Base-by-base conservation (phyloP, 2,329 filamentous ascomycete genomes). In the Penicillium sp. region DNA sequence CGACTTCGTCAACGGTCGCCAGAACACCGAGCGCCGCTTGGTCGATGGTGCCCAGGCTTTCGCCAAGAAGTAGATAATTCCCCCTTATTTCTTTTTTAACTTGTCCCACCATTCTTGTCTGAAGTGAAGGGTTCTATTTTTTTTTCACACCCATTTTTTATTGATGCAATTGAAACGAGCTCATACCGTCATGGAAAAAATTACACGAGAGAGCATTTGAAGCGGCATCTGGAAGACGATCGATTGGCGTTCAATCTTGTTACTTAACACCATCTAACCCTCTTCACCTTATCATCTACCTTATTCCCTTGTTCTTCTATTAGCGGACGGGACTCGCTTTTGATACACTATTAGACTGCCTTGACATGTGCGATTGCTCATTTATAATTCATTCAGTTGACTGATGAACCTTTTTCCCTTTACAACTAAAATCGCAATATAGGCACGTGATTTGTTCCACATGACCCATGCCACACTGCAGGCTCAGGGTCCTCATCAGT, bases 1-100 rank as follows among this genome's bases (percentile, higher is more conserved):
- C 57, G 91, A 96, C 79, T 96, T 96, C 72, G 91, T 97, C 81
- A 97, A 97, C 71, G 79, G 80, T 56, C 77, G 85, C 62, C 75
- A 80, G 70, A 88, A 88, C 76, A 78, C 72, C 53, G 85, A 88
- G 78, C 77, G 85, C 59, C 78, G 85, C 60, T 75, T 88, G 59
- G 78, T 83, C 42, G 85, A 87, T 53, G 84, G 84, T 63, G 82
- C 82, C 46, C 84, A 86, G 73, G 69, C 77, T 55, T 85, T 85
- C 53, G 73, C 72, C 68, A 79, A 82, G 74, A 79, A 73, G 45
- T 72, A 71, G 67, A 63, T 57, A 59, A 59, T 50, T 53, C 47
- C 33, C 52, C 51, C 26, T 47, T 55, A 30, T 56, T 55, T 12
- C 49, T 48, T 45, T 46, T 51, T 51, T 54, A 31, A 36, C 25